phyloP scores from a whole-genome alignment of 78 protist genomes.

The Neovahlkampfia damariscottae region DNA sequence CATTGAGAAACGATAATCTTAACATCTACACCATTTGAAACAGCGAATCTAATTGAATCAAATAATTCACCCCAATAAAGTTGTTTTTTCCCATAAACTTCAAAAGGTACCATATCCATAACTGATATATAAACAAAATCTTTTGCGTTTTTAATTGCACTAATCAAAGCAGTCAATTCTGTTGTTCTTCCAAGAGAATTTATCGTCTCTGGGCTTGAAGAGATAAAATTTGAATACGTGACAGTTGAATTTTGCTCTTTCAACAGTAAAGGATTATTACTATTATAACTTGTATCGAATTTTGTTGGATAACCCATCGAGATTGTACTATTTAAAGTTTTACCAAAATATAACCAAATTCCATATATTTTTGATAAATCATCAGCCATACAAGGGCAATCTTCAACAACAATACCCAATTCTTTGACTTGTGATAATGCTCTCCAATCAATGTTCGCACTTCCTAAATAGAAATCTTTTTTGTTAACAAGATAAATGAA shows the following conservation, averaged over 20 bases:
- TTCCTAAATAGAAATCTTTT: conserved; percentile 26
- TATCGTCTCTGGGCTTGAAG: too few relatives aligned
- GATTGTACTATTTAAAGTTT: too few relatives aligned
- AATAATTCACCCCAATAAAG: neutral
- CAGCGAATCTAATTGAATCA: neutral
- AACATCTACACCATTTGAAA: conserved; percentile 34
- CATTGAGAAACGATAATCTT: conserved; percentile 45
- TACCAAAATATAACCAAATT: too few relatives aligned
- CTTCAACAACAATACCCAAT: conserved; percentile 46
- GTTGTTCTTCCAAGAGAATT: too few relatives aligned
- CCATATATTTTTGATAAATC: conserved; percentile 45
- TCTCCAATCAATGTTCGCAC: conserved; percentile 66
- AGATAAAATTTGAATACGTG: too few relatives aligned
- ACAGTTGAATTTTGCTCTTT: too few relatives aligned
- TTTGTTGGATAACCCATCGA: too few relatives aligned
- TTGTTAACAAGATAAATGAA: neutral
- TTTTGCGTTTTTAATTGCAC: neutral
- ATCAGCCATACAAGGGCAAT: conserved; percentile 33
- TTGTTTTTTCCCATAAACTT: neutral
- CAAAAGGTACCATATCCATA: neutral
- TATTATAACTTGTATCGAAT: too few relatives aligned
- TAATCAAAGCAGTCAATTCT: neutral
- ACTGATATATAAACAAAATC: neutral
- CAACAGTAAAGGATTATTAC: too few relatives aligned
- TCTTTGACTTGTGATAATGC: conserved; percentile 73